Evolutionary conservation across 208 protist species (phyloP), one percentile per base, ranked within the genome.

Genomic region (Herpetomonas tarakana): DNA sequence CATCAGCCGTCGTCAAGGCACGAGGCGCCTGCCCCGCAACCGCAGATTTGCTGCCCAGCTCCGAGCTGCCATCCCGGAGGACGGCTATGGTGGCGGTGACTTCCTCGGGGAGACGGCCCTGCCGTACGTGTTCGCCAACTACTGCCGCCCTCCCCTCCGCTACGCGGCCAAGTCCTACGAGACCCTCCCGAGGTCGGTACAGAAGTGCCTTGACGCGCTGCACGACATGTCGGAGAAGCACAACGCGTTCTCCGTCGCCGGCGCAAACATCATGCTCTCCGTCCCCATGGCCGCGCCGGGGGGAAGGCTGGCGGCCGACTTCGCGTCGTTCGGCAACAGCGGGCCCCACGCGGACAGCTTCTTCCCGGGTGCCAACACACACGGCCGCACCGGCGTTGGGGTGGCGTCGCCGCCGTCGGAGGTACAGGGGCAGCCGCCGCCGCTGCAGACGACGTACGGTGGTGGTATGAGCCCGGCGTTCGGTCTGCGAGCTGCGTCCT

Each of bases 121-220:
- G 11, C 70, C 76, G 12, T 65, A 76, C 65, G 77, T 86, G 2
- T 92, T 75, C 52, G 76, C 79, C 9, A 92, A 92, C 65, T 92
- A 78, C 66, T 49, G 71, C 19, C 77, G 76, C 29, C 50, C 76
- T 16, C 76, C 86, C 1, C 28, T 82, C 27, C 67, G 54, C 19
- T 75, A 59, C 58, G 65, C 57, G 3, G 57, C 53, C 16, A 49
- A 14, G 28, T 86, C 69, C 12, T 79, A 81, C 45, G 76, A 80
- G 62, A 57, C 64, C 41, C 62, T 92, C 9, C 71, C 70, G 14
- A 53, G 44, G 49, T 62, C 27, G 12, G 74, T 81, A 44, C 86
- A 87, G 35, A 69, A 74, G 7, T 81, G 86, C 9, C 68, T 92
- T 16, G 68, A 82, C 9, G 81, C 86, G 14, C 58, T 92, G n/a